These are phyloP conservation scores for Hagleromyces aurorensis DNA, from an alignment of 805 yeast species.

Conservation along the genomic window DNA sequence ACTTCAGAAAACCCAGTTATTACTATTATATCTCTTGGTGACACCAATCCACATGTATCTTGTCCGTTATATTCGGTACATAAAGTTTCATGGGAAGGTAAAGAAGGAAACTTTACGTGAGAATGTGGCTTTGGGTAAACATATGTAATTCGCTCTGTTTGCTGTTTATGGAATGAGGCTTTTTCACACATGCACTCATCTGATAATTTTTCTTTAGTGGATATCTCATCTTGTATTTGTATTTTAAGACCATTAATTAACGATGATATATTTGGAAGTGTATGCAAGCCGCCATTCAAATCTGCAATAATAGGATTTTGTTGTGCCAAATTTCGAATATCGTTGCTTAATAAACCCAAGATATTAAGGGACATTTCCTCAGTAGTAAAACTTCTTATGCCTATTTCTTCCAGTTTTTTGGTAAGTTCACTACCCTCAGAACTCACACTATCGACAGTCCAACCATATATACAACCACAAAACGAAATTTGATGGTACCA, in stretches of 20 bases:
- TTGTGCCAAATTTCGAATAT: slow-evolving; percentile 71
- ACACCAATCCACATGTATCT: slow-evolving; percentile 66
- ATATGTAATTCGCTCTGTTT: neutral
- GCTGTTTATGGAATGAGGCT: neutral
- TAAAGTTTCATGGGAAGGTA: slow-evolving; percentile 53
- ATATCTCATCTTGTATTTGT: slow-evolving; percentile 70
- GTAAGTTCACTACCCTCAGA: slow-evolving; percentile 78
- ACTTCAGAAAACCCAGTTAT: slow-evolving; percentile 87
- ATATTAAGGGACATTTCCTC: slow-evolving; percentile 96
- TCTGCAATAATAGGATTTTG: slow-evolving; percentile 87
- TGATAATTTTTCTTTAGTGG: slow-evolving; percentile 40
- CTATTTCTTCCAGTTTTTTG: slow-evolving; percentile 76
- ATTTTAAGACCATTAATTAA: slow-evolving; percentile 70
- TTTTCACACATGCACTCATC: slow-evolving; percentile 3
- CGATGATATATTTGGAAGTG: slow-evolving; percentile 48
- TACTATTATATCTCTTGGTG: slow-evolving; percentile 69
- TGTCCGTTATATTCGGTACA: slow-evolving; percentile 38
- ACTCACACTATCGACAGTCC: slow-evolving; percentile 94
- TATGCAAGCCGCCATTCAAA: slow-evolving; percentile 90
- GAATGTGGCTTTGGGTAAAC: slow-evolving; percentile 76
- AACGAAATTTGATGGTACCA: slow-evolving; percentile 76
- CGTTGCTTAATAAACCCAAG: slow-evolving; percentile 79
- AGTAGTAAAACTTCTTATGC: slow-evolving; percentile 91
- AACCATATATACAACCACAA: slow-evolving; percentile 85
- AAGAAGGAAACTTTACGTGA: slow-evolving; percentile 69